These are phyloP conservation scores for Alternaria atra DNA, from an alignment of 2,329 filamentous ascomycete species.

Conservation along the genomic window DNA sequence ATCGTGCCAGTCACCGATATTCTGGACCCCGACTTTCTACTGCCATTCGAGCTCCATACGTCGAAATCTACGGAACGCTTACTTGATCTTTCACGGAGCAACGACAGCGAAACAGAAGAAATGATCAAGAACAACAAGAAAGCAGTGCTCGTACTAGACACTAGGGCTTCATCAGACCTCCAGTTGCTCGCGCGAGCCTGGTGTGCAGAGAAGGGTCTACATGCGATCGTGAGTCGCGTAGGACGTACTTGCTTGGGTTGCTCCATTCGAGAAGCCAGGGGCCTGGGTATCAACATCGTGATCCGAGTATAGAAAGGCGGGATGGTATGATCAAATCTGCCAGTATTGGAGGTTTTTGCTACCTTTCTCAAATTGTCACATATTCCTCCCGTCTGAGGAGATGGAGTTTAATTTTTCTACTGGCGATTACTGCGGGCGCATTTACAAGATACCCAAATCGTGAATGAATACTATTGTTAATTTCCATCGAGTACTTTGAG, in stretches of 20 bases:
- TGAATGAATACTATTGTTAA: constrained; percentile 3
- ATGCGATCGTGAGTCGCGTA: constrained; percentile 74
- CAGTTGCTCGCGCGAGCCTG: constrained; percentile 76
- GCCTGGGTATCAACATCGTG: constrained; percentile 74
- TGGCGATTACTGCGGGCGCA: constrained; percentile 11
- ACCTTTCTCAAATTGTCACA: neutral
- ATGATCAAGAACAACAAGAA: constrained; percentile 31
- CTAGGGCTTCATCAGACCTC: constrained; percentile 68
- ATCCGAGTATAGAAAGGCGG: constrained; percentile 50
- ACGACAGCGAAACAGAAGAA: constrained; percentile 20
- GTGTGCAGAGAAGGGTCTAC: constrained; percentile 77
- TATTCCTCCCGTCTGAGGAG: neutral
- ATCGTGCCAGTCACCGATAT: constrained; percentile 47
- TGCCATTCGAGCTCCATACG: constrained; percentile 35
- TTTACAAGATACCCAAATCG: constrained; percentile 25
- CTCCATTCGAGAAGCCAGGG: constrained; percentile 77
- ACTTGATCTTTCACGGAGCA: constrained; percentile 17
- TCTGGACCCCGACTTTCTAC: constrained; percentile 36
- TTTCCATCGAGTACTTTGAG: neutral
- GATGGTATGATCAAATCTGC: neutral
- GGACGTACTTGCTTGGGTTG: constrained; percentile 76
- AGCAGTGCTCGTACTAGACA: constrained; percentile 56
- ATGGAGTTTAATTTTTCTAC: neutral
- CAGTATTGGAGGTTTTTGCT: neutral
- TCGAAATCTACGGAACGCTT: constrained; percentile 27